phyloP scores from a whole-genome alignment of 441 rosid species.

The Eutrema salsugineum region DNA sequence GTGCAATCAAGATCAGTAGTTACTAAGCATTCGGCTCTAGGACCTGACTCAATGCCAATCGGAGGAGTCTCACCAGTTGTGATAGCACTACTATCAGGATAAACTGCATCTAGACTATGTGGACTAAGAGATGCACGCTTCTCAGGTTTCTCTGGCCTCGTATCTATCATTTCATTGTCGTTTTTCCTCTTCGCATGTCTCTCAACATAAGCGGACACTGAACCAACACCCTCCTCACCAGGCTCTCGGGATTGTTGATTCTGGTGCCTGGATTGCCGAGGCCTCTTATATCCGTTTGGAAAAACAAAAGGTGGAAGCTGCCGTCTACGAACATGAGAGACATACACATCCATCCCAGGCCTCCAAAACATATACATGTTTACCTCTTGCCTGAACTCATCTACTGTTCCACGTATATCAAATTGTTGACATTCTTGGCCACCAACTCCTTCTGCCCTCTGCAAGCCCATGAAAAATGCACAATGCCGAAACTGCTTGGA shows the following conservation, averaged over 20 bases:
- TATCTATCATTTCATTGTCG: constrained; percentile 36
- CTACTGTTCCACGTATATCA: constrained; percentile 63
- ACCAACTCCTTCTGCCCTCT: constrained; percentile 51
- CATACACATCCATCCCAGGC: constrained; percentile 64
- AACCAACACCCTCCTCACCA: background rate
- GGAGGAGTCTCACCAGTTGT: constrained; percentile 31
- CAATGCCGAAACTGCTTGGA: constrained; percentile 50
- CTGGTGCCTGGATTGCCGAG: background rate
- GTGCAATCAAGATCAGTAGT: constrained; percentile 12
- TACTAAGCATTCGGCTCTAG: background rate
- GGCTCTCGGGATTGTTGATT: background rate
- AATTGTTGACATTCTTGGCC: constrained; percentile 68
- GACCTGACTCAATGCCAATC: background rate
- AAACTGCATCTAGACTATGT: constrained; percentile 30
- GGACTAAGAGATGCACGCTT: constrained; percentile 57
- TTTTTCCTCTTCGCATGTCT: constrained; percentile 53
- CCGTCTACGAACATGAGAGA: constrained; percentile 59
- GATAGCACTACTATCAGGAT: constrained; percentile 41
- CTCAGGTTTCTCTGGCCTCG: constrained; percentile 37
- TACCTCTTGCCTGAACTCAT: constrained; percentile 53
- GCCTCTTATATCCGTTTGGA: constrained; percentile 55
- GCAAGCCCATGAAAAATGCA: constrained; percentile 68
- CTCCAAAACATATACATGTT: constrained; percentile 58
- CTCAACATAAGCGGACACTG: constrained; percentile 12
- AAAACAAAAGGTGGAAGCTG: constrained; percentile 64